Evolutionary conservation across 495 filamentous ascomycete genomes (phyloP), one percentile per base, ranked within the genome.

Genomic region (Pseudomonodictys pantanalensis): DNA sequence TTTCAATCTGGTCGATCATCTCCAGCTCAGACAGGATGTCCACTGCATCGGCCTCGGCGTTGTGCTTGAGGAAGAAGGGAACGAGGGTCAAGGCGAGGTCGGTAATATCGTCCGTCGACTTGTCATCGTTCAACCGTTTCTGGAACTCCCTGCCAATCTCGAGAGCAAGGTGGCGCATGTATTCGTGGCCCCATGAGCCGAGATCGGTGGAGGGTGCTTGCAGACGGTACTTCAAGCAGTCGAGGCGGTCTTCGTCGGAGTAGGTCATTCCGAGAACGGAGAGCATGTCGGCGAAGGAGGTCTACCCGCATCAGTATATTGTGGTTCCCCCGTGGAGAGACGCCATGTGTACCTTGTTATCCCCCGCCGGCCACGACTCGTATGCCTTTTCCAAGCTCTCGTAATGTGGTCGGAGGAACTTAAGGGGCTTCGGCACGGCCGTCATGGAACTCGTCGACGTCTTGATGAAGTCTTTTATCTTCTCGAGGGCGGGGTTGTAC

Each of bases 401-500:
- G 71, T 96, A 97, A 71, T 99, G 91, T 51, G 93, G 93, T 73
- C 95, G 83, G 52, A 99, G 83, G 73, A 99, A 97, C 73, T 99
- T 99, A 54, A 99, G 83, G 35, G 93, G 93, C 76, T 97, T 97
- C 1, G 93, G 93, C 53, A 99, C 92, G 38, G 93, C 93, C 18
- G 93, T 99, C 93, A 99, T 97, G 10, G 93, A 99, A 35, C 90
- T 95, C 39, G 93, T 99, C 38, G 93, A 96, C 38, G 95, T 99
- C 77, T 95, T 97, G 77, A 99, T 99, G 68, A 88, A 93, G 67
- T 83, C 88, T 78, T 95, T 96, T 81, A 99, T 97, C 52, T 90
- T 85, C 70, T 97, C 91, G 62, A 99, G 78, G 39, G 93, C 87
- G 52, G 92, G 85, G 68, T 88, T 90, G 76, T 99, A 97, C 62